Evolutionary conservation across 2,329 filamentous ascomycete species (phyloP).

Genomic region (Elsinoe fawcettii): DNA sequence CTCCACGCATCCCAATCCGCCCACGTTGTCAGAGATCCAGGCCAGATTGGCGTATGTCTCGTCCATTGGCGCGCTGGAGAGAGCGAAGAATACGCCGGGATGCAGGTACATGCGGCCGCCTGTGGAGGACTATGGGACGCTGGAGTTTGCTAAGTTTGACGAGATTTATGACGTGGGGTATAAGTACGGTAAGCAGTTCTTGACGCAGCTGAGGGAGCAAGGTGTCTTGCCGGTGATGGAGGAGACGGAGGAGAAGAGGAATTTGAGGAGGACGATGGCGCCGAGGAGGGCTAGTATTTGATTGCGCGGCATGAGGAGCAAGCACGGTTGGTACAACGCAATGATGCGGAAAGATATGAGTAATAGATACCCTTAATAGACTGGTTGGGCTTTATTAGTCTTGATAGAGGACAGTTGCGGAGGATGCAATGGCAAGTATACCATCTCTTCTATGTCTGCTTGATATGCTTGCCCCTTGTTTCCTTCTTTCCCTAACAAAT

Average conservation of each 20-base stretch:
- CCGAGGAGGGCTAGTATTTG: slow-evolving; percentile 42
- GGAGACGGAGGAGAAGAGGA: slow-evolving; percentile 44
- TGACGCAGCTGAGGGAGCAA: slow-evolving; percentile 68
- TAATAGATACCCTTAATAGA: not conserved
- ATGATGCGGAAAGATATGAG: too few species aligned
- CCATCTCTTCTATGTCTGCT: not conserved
- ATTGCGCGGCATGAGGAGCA: slow-evolving; percentile 11
- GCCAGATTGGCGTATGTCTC: slow-evolving; percentile 90
- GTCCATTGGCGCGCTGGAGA: slow-evolving; percentile 85
- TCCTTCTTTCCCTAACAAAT: not conserved
- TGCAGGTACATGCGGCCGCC: slow-evolving; percentile 96
- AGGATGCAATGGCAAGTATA: not conserved
- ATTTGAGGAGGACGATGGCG: slow-evolving; percentile 46
- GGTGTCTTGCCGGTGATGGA: slow-evolving; percentile 59
- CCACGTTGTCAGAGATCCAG: slow-evolving; percentile 92
- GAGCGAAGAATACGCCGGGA: slow-evolving; percentile 82
- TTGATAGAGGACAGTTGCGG: not conserved
- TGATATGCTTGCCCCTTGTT: not conserved
- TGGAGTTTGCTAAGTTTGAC: slow-evolving; percentile 96
- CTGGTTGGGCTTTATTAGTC: not conserved
- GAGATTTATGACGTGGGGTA: slow-evolving; percentile 92
- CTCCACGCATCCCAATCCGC: slow-evolving; percentile 78
- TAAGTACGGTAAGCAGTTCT: slow-evolving; percentile 70
- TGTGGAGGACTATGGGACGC: slow-evolving; percentile 83
- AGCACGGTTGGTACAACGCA: too few species aligned